phyloP scores from a whole-genome alignment of 2,329 filamentous ascomycete genomes.

The Alternaria atra region DNA sequence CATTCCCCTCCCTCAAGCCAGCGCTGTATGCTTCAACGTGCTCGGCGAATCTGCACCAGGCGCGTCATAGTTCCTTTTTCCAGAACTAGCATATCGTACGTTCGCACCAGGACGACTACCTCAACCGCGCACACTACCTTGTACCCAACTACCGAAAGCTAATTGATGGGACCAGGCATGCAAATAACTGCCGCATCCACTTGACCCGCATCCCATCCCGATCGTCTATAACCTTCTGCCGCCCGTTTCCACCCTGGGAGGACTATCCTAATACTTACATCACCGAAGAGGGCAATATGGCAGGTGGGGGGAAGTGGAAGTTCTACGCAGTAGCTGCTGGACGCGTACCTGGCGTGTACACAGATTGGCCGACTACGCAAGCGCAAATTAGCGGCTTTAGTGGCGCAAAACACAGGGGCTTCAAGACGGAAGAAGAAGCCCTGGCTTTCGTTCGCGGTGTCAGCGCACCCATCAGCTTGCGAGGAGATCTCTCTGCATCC shows the following conservation, averaged over 20 bases:
- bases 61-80: slow-evolving; percentile 7
- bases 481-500: slow-evolving; percentile 38
- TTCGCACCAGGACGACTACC: neutral
- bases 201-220: neutral
- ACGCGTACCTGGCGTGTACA: slow-evolving; percentile 68
- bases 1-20: neutral
- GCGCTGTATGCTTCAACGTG: slow-evolving; percentile 21
- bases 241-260: slow-evolving; percentile 6
- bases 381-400: slow-evolving; percentile 78
- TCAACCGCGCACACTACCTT: neutral
- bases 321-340: slow-evolving; percentile 70
- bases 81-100: slow-evolving; percentile 19
- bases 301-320: slow-evolving; percentile 54
- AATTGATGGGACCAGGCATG: neutral
- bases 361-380: slow-evolving; percentile 73
- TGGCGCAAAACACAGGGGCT: slow-evolving; percentile 65
- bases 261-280: slow-evolving; percentile 8
- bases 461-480: slow-evolving; percentile 36
- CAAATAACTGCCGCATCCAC: neutral
- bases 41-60: slow-evolving; percentile 7
- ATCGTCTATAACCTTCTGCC: neutral
- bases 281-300: slow-evolving; percentile 24
- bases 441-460: slow-evolving; percentile 71
- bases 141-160: neutral
- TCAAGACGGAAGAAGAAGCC: slow-evolving; percentile 69